Evolutionary conservation across 2,329 filamentous ascomycete genomes (phyloP).

Genomic region (Alternaria hordeiaustralica): DNA sequence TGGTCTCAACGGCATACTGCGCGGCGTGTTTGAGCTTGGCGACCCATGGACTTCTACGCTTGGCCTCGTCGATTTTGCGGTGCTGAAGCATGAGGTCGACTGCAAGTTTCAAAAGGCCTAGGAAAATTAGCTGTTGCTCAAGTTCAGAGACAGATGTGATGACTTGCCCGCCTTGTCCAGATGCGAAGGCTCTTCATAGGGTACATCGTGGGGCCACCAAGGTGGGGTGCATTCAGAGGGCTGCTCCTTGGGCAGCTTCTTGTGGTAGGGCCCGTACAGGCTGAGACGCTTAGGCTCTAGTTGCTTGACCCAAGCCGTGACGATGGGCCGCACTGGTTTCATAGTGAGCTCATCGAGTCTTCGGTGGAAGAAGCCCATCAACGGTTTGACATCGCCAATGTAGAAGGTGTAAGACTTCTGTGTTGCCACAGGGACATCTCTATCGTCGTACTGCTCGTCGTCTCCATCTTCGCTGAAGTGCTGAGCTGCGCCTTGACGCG

Average conservation of each 20-base stretch:
- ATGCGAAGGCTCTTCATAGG: slow-evolving; percentile 44
- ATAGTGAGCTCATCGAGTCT: slow-evolving; percentile 42
- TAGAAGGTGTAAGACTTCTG: slow-evolving; percentile 26
- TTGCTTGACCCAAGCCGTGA: slow-evolving; percentile 42
- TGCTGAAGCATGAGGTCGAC: slow-evolving; percentile 42
- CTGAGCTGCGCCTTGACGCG: not conserved
- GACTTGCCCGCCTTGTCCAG: slow-evolving; percentile 34
- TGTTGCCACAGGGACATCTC: slow-evolving; percentile 12
- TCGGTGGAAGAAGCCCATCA: slow-evolving; percentile 30
- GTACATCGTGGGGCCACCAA: slow-evolving; percentile 41
- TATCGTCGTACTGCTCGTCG: not conserved
- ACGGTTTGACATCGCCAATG: slow-evolving; percentile 31
- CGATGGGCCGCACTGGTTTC: slow-evolving; percentile 40
- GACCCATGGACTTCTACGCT: slow-evolving; percentile 35
- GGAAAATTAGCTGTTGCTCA: slow-evolving; percentile 3
- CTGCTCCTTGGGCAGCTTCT: slow-evolving; percentile 19
- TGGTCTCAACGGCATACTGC: slow-evolving; percentile 26
- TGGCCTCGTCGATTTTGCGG: slow-evolving; percentile 29
- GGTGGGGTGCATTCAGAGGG: slow-evolving; percentile 24
- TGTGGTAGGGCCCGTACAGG: slow-evolving; percentile 35
- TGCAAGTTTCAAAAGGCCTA: slow-evolving; percentile 35
- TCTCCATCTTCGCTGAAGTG: slow-evolving; percentile 8
- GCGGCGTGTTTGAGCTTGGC: slow-evolving; percentile 30
- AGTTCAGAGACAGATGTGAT: not conserved
- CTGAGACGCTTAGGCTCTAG: slow-evolving; percentile 35